Evolutionary conservation across 2,329 filamentous ascomycete species (phyloP), one percentile per base, ranked within the genome.

Genomic region (Pestalotiopsis fici): DNA sequence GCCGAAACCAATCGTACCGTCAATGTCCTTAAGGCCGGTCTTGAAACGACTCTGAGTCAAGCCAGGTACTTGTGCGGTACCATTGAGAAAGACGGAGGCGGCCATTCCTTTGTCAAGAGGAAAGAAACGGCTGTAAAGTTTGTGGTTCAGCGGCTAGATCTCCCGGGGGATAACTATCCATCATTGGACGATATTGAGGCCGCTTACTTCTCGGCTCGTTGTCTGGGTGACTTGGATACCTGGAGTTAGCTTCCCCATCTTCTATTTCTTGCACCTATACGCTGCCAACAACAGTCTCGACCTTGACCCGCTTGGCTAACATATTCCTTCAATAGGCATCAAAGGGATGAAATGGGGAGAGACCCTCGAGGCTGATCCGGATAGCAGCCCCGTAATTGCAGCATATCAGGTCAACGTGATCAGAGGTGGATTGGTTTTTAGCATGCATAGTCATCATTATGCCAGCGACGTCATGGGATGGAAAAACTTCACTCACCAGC

Each of bases 331-430:
- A 62, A 63, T n/a, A 63, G 60, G 77, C 61, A 76, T 81, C 3
- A 69, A 73, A 1, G 75, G 76, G 0, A 81, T 83, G 79, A 78
- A 76, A 5, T 79, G 79, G 60, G 79, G 80, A 7, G 78, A 81
- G 69, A 79, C 77, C 68, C 78, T 77, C 1, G 81, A 82, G 64
- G 77, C 78, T 4, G 72, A 79, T 18, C 78, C 78, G 0, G 74
- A 79, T n/a, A 72, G 66, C 3, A 78, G 70, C 11, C 81, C 82
- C 1, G 66, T 75, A 1, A 71, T 76, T 0, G 74, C 81, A 0
- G 80, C 77, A 0, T 84, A 80, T 70, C 78, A 83, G 65, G 78
- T 78, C 0, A 84, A 80, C 70, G 79, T 84, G 54, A 73, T 83
- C 28, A 76, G 72, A 0, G 81, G 81, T 2, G 82, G 82, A 0